Evolutionary conservation across 345 rosid genomes (phyloP), one percentile per base, ranked within the genome.

Genomic region (Acer yangbiense): DNA sequence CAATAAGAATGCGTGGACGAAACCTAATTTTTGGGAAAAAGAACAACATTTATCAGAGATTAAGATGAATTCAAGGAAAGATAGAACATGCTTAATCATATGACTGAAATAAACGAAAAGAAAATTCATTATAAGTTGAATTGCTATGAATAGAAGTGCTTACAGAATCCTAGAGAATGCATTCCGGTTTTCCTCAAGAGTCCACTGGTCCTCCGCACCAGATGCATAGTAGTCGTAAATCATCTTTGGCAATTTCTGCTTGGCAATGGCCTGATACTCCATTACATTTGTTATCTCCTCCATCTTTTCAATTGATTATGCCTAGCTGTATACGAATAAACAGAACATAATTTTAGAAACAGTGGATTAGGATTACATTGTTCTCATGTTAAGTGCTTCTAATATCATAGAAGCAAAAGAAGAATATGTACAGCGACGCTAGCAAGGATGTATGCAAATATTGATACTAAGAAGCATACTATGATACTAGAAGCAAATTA

Each of bases 171-270:
- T 88, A 13, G 98, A 89, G 80, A 95, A 95, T 35, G 98, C 98
- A 78, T 87, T 85, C 10, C 88, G 87, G 78, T 95, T 95, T 81
- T 95, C 98, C 81, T 63, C 71, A 68, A 95, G 97, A 80, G 92
- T 93, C 99, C 98, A 95, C 73, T 95, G 93, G 84, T 95, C 99
- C 81, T 95, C 99, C 11, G 99, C 96, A 72, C 99, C 98, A 7
- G 98, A 92, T 25, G 98, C 93, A 79, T 90, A 92, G 81, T 95
- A 95, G 84, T 95, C 98, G 79, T 82, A 95, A 55, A 90, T 88
- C 98, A 95, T 94, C 90, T 95, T 93, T 10, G 99, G 98, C 81
- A 95, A 55, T 72, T 92, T 95, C 87, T 86, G 80, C 85, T 88
- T 95, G 10, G 99, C 99, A 72, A 95, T 89, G 80, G 88, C 89